Evolutionary conservation across 2,329 filamentous ascomycete species (phyloP).

Genomic region (Tolypocladium cylindrosporum): DNA sequence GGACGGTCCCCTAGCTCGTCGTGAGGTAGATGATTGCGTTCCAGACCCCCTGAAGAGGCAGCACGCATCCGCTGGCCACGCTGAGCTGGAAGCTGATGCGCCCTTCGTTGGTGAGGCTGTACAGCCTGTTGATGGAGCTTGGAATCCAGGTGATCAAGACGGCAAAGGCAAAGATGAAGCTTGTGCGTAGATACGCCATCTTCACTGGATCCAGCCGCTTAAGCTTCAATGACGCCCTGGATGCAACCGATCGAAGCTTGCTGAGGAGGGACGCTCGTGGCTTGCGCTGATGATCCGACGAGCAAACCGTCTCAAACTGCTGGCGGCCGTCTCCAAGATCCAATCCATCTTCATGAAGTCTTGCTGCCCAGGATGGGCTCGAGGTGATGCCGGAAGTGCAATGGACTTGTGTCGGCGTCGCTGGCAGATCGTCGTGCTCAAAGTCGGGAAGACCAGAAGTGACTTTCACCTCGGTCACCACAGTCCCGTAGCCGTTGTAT

Average conservation of each 20-base stretch:
- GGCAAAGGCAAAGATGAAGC: conserved; percentile 49
- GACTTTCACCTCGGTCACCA: conserved; percentile 39
- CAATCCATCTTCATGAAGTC: conserved; percentile 2
- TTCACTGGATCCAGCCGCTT: conserved; percentile 41
- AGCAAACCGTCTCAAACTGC: conserved; percentile 18
- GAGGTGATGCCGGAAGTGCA: background rate
- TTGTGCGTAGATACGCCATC: conserved; percentile 49
- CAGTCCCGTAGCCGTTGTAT: conserved; percentile 32
- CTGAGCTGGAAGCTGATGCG: conserved; percentile 53
- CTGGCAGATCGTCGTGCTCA: background rate
- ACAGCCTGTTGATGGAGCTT: conserved; percentile 64
- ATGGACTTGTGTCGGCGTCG: conserved; percentile 8
- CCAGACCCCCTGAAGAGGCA: conserved; percentile 73
- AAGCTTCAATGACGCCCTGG: conserved; percentile 20
- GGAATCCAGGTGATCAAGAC: conserved; percentile 52
- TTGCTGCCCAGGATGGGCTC: background rate
- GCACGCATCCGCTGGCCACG: conserved; percentile 57
- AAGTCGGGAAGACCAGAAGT: conserved; percentile 18
- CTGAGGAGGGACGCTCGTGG: conserved; percentile 8
- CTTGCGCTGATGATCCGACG: conserved; percentile 12
- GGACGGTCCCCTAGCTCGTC: conserved; percentile 41
- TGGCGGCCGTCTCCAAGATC: conserved; percentile 8
- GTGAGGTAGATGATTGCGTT: conserved; percentile 68
- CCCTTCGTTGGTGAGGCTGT: conserved; percentile 45
- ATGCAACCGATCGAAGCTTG: conserved; percentile 13